Conservation (phyloP, 2,329 filamentous ascomycete species). For the Colletotrichum sp. region DNA sequence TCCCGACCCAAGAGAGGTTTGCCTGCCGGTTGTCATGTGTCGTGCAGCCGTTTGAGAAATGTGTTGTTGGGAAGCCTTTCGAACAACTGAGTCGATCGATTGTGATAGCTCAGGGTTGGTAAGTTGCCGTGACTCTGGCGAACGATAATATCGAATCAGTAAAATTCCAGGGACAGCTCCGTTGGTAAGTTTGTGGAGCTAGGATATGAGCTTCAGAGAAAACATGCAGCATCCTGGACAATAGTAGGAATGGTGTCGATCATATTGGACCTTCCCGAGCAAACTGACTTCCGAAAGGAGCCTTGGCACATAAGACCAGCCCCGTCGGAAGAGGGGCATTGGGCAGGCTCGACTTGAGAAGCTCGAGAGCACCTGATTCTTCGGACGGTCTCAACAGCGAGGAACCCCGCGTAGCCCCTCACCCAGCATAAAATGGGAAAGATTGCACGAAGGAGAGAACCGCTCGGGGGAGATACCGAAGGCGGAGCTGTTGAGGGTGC, state of each 20-base stretch:
- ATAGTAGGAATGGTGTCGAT: not conserved
- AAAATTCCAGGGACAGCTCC: rapidly evolving
- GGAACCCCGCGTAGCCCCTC: not conserved
- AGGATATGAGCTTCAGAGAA: not conserved
- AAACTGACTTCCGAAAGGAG: not conserved
- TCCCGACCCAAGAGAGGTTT: not conserved
- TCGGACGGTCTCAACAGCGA: not conserved
- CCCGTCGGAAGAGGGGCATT: not conserved
- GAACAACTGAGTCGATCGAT: not conserved
- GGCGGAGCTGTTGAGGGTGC: not conserved
- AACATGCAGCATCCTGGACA: not conserved
- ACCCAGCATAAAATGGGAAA: not conserved
- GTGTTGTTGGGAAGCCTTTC: not conserved
- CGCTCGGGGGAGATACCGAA: not conserved
- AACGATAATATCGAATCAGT: rapidly evolving
- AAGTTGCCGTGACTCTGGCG: rapidly evolving
- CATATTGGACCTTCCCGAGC: not conserved
- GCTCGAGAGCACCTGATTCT: not conserved
- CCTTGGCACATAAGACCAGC: not conserved
- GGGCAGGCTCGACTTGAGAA: not conserved
- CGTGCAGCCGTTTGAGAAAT: not conserved
- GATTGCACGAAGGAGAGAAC: not conserved
- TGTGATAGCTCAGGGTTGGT: not conserved
- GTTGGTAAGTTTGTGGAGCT: rapidly evolving
- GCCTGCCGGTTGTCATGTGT: not conserved